These are phyloP conservation scores for Pelargonium cotyledonis DNA, from an alignment of 441 rosid genomes.

Conservation along the genomic window DNA sequence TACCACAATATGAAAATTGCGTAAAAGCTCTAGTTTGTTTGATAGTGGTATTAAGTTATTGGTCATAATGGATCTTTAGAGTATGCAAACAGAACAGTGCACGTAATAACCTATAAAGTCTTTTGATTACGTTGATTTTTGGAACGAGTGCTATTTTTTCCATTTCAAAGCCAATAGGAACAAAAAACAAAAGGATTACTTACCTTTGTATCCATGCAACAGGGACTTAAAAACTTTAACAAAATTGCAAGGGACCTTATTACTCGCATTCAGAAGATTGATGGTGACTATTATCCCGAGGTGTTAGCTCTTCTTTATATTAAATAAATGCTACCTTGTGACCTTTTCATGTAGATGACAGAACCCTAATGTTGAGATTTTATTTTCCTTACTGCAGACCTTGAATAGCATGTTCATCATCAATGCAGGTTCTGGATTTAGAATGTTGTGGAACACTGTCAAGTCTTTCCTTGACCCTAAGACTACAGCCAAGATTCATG, in stretches of 20 bases:
- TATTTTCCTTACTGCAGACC: slow-evolving; percentile 41
- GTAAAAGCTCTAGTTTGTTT: slow-evolving; percentile 5
- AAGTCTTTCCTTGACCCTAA: slow-evolving; percentile 91
- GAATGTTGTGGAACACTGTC: slow-evolving; percentile 86
- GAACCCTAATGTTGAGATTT: slow-evolving; percentile 3
- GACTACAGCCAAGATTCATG: slow-evolving; percentile 86
- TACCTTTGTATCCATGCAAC: slow-evolving; percentile 13
- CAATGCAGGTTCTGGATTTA: slow-evolving; percentile 91
- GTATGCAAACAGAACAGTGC: neutral
- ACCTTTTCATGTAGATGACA: slow-evolving; percentile 5
- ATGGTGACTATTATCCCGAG: slow-evolving; percentile 91
- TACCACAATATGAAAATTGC: neutral
- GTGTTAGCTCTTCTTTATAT: slow-evolving; percentile 29
- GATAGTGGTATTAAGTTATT: neutral
- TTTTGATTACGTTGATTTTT: neutral
- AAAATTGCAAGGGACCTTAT: slow-evolving; percentile 84
- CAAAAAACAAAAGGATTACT: neutral
- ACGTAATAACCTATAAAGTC: neutral
- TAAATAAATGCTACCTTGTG: neutral
- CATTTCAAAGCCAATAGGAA: neutral
- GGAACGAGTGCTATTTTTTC: neutral
- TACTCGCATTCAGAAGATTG: slow-evolving; percentile 67
- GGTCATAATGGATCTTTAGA: neutral
- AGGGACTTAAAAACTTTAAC: slow-evolving; percentile 83
- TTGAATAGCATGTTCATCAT: slow-evolving; percentile 89